Evolutionary conservation across 257 asterid species (phyloP).

Genomic region (Salvia hispanica): DNA sequence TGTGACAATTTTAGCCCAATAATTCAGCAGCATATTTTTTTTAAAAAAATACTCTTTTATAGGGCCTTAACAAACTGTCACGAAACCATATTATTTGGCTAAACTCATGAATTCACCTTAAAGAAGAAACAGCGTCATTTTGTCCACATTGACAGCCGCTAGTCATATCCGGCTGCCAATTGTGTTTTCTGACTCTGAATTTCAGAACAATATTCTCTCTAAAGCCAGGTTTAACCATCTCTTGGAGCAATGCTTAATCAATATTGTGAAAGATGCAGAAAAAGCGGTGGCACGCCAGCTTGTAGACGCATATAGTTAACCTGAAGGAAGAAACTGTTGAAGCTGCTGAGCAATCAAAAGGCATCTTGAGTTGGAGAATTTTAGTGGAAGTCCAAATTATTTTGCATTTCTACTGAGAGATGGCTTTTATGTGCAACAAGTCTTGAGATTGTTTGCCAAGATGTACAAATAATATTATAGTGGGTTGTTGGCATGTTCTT

Average conservation of each 20-base stretch:
- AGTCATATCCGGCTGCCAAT: too few species aligned
- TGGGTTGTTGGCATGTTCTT: neutral
- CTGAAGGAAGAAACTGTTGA: constrained; percentile 15
- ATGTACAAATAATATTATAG: neutral
- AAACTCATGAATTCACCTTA: too few species aligned
- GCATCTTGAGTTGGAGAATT: constrained; percentile 5
- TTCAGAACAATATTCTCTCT: too few species aligned
- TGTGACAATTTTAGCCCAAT: too few species aligned
- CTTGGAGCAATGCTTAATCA: constrained; percentile 2
- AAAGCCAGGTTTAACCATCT: neutral
- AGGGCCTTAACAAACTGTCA: too few species aligned
- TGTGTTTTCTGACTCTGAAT: neutral
- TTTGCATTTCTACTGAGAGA: neutral
- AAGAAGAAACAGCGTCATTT: too few species aligned
- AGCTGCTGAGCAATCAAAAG: constrained; percentile 11
- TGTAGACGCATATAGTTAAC: neutral
- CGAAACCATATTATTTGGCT: too few species aligned
- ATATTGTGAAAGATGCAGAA: constrained; percentile 26
- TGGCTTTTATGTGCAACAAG: neutral
- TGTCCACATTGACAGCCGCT: too few species aligned
- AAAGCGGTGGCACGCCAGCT: constrained; percentile 11
- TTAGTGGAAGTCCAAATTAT: neutral
- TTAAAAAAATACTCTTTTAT: too few species aligned
- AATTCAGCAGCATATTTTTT: too few species aligned
- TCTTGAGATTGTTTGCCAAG: neutral